Evolutionary conservation across 129 eudicot species (phyloP), one percentile per base, ranked within the genome.

Genomic region (Lactuca sativa): DNA sequence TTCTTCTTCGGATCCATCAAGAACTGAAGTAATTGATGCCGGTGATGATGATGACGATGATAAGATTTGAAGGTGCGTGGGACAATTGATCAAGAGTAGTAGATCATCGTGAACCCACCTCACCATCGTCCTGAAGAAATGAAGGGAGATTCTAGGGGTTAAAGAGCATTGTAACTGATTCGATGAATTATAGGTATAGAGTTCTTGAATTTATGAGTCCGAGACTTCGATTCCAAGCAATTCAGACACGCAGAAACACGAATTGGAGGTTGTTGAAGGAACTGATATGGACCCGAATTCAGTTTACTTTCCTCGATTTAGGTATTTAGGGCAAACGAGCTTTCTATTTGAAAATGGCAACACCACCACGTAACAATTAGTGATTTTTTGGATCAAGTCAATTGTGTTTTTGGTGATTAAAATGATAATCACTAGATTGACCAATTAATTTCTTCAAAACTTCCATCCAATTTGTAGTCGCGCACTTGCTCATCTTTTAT

Each of bases 1-100:
- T 83, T 85, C 69, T 82, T 80, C 77, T 84, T 80, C 57, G 84
- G 75, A 71, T 82, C 90, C 87, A 83, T 83, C 44, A 72, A 69
- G 6, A 51, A 78, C 25, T 59, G 72, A 54, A 21, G 25, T 38
- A 32, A 51, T 72, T 77, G 61, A 63, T 14, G 52, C 52, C 52
- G 52, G 52, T 2, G 72, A 63, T 54, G 59, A 71, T 44, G 78
- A 74, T 59, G 72, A 63, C 40, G 59, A 71, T 36, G 78, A 74
- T 59, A 32, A 14, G 70, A 59, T 73, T 63, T 66, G 68, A 12
- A 63, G 58, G 59, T 21, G 75, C 18, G 74, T 67, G 67, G 62
- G 68, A 67, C 43, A 60, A 78, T 64, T 54, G 66, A 63, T 74
- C 77, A 70, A 56, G 68, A 44, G 38, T 62, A 31, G 86, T 77